Base-by-base conservation (phyloP, 2,329 filamentous ascomycete genomes). In the Beauveria australis region DNA sequence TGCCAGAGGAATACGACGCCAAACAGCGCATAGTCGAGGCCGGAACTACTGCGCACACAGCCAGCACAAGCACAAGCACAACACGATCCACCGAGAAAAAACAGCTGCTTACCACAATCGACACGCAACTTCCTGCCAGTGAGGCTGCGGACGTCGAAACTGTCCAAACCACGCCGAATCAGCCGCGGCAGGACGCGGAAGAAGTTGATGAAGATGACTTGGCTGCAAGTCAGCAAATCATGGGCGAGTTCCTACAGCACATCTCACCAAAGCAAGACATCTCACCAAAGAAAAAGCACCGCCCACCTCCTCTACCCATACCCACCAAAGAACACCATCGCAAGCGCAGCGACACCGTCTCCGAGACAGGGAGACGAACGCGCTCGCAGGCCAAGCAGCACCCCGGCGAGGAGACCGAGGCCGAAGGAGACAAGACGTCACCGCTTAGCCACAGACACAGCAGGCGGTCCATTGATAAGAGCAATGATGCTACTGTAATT, bases 321-420 rank as follows among this genome's bases (percentile, higher is more conserved):
- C 41, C 58, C 10, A 19, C 24, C 28, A 56, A 40, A 22, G 46
- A 43, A 19, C 59, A 61, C 19, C 53, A 41, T 12, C 59, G 59
- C 40, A 52, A 61, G 40, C 53, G 53, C 19, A 61, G 59, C 40
- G 59, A 61, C 16, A 57, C 59, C 14, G 9, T 52, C 8, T 52
- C 53, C 8, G 59, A 61, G 12, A 55, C 59, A 6, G 33, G 37
- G 18, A 33, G 58, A 40, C 59, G 59, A 3, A 61, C 59, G 18
- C 59, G 59, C n/a, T 61, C 59, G 10, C 53, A 61, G 16, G 46
- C 53, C 18, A 56, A 61, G 10, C 44, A 51, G 22, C 47, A 59
- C n/a, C 16, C 18, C 10, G 30, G 73, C 62, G 26, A 70, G 71
- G 2, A 71, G 70, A 53, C 69, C 66, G 10, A 74, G 61, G n/a